These are phyloP conservation scores for Baudoinia panamericana DNA, from an alignment of 495 filamentous ascomycete genomes.

Conservation along the genomic window DNA sequence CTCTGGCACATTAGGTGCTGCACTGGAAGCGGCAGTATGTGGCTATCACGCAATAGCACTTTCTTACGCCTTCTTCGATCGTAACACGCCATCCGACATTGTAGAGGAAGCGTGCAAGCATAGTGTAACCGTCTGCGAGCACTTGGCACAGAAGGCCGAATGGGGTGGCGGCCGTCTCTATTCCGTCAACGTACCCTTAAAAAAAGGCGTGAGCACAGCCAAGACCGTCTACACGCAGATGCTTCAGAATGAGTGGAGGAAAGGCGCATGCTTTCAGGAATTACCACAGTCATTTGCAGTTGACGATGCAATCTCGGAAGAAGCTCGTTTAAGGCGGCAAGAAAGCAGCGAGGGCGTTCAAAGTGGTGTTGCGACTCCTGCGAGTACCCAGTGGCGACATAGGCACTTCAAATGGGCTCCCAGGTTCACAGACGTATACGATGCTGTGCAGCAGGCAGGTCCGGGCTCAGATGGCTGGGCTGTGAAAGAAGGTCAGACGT, in stretches of 20 bases:
- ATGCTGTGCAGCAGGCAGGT: constrained; percentile 61
- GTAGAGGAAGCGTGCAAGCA: constrained; percentile 61
- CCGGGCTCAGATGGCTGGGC: constrained; percentile 94
- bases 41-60: constrained; percentile 65
- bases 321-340: constrained; percentile 39
- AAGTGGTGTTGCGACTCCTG: constrained; percentile 24
- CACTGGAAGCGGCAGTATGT: constrained; percentile 84
- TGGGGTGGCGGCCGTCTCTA: constrained; percentile 63
- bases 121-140: constrained; percentile 61
- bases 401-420: constrained; percentile 94
- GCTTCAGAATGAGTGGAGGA: constrained; percentile 76
- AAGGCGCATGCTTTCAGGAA: constrained; percentile 73
- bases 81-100: constrained; percentile 63
- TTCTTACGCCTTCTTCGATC: constrained; percentile 72
- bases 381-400: constrained; percentile 31
- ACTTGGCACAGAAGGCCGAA: constrained; percentile 53
- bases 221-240: constrained; percentile 69
- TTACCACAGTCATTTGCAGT: constrained; percentile 41
- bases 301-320: constrained; percentile 46
- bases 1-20: constrained; percentile 79
- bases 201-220: constrained; percentile 49
- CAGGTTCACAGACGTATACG: constrained; percentile 70
- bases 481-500: constrained; percentile 75
- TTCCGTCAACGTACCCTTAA: constrained; percentile 72
- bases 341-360: constrained; percentile 34